A percentile compares a stretch with the other conserved stretches of the same genome.
These are phyloP conservation scores for Phialophora macrospora DNA, from an alignment of 2,329 filamentous ascomycete species.

Conservation along the genomic window DNA sequence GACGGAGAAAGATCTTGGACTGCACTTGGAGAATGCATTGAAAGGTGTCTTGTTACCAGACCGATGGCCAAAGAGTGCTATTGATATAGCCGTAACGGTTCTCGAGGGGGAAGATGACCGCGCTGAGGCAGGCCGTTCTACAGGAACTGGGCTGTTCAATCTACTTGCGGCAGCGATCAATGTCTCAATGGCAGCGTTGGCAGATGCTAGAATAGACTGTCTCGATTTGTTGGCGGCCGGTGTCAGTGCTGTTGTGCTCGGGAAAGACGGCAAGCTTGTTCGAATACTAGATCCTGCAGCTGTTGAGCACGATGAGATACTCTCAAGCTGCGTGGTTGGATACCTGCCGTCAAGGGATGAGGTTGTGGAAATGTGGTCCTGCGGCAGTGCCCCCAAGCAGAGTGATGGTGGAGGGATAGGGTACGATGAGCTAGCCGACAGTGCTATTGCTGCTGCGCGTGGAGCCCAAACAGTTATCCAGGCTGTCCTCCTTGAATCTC, in stretches of 20 bases:
- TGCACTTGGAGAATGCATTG: slow-evolving; percentile 88
- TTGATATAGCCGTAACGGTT: slow-evolving; percentile 93
- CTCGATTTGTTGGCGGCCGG: slow-evolving; percentile 88
- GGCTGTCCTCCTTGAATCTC: slow-evolving; percentile 65
- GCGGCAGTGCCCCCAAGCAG: slow-evolving; percentile 59
- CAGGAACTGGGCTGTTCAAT: slow-evolving; percentile 87
- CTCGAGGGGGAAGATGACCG: slow-evolving; percentile 83
- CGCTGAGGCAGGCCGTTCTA: slow-evolving; percentile 56
- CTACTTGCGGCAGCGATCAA: slow-evolving; percentile 91
- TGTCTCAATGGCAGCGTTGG: slow-evolving; percentile 87
- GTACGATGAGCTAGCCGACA: slow-evolving; percentile 59
- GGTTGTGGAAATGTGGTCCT: slow-evolving; percentile 93
- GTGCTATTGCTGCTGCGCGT: slow-evolving; percentile 66
- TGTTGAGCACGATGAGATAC: slow-evolving; percentile 75
- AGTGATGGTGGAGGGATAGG: slow-evolving; percentile 40
- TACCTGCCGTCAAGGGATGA: slow-evolving; percentile 88
- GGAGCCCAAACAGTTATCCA: slow-evolving; percentile 64
- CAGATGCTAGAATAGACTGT: slow-evolving; percentile 94
- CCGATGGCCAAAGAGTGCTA: slow-evolving; percentile 95
- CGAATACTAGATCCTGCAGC: slow-evolving; percentile 74
- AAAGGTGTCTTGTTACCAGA: slow-evolving; percentile 89
- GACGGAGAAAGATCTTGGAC: slow-evolving; percentile 84
- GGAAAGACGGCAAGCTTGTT: slow-evolving; percentile 54
- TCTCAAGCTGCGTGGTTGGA: slow-evolving; percentile 85
- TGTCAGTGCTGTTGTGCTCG: slow-evolving; percentile 75